These are phyloP conservation scores for Carex myosuroides DNA, from an alignment of 176 grass and related monocot genomes.

Conservation along the genomic window DNA sequence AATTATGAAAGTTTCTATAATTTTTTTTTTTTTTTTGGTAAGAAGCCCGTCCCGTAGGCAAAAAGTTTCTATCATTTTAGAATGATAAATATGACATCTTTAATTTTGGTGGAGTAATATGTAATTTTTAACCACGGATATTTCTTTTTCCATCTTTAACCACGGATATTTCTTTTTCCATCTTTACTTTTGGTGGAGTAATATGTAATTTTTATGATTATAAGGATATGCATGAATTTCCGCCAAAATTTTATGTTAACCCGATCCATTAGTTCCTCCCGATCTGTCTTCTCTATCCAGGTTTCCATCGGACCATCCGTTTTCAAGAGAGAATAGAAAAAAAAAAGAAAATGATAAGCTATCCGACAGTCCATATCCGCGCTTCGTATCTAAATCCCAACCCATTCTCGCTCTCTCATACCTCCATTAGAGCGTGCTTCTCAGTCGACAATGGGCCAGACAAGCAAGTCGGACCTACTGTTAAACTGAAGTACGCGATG, in stretches of 20 bases:
- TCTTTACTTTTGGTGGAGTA: no score
- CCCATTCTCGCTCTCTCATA: background rate
- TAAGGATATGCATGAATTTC: background rate
- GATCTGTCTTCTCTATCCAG: background rate
- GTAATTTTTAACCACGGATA: background rate
- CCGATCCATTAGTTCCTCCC: background rate
- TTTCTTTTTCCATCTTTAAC: no score
- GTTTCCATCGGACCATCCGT: background rate
- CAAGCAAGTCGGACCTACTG: background rate
- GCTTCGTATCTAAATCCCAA: background rate
- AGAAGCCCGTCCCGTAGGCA: no score
- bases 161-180: no score
- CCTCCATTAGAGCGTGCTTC: slow-evolving; percentile 22
- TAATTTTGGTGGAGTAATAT: background rate
- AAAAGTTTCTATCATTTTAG: no score
- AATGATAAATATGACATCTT: no score
- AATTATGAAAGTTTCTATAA: no score
- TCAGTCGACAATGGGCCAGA: background rate
- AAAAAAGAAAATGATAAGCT: slow-evolving; percentile 2
- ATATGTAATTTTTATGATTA: background rate
- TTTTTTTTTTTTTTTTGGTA: no score
- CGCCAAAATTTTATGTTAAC: background rate
- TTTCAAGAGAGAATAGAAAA: background rate
- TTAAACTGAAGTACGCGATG: slow-evolving; percentile 4
- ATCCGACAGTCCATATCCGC: background rate